phyloP scores from a whole-genome alignment of 768 basidiomycete genomes.

The Tulasnella sp. region DNA sequence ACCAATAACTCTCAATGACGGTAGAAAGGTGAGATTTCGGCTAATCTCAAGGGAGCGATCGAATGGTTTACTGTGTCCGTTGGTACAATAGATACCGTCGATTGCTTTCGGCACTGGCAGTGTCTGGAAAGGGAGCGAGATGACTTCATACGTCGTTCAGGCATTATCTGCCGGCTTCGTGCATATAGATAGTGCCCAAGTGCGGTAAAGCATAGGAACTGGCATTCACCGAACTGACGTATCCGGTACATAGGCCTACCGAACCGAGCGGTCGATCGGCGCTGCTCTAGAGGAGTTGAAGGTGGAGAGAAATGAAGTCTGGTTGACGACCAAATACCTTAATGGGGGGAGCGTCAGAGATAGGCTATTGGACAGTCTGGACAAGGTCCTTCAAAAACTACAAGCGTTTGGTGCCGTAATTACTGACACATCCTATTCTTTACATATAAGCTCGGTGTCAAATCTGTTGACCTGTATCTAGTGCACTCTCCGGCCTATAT shows the following conservation, averaged over 20 bases:
- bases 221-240: no score
- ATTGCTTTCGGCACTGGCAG: conserved; percentile 23
- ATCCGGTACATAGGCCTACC: no score
- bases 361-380: conserved; percentile 33
- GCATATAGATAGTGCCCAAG: conserved; percentile 37
- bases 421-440: neutral
- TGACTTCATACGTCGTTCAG: conserved; percentile 43
- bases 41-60: no score
- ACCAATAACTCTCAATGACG: conserved; percentile 47
- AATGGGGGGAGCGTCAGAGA: conserved; percentile 21
- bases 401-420: neutral
- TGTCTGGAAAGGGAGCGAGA: conserved; percentile 50
- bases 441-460: conserved; percentile 55
- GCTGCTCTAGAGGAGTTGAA: conserved; percentile 5
- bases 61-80: no score
- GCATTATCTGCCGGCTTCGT: conserved; percentile 49
- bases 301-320: conserved; percentile 40
- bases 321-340: conserved; percentile 52
- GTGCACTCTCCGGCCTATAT: conserved; percentile 43
- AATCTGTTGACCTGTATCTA: conserved; percentile 59
- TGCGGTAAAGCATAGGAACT: no score
- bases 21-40: conserved; percentile 32
- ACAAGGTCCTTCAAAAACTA: conserved; percentile 32
- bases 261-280: conserved; percentile 15
- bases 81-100: conserved; percentile 19